Base-by-base conservation (phyloP, 352 stramenopile species). In the Globisporangium lucens region DNA sequence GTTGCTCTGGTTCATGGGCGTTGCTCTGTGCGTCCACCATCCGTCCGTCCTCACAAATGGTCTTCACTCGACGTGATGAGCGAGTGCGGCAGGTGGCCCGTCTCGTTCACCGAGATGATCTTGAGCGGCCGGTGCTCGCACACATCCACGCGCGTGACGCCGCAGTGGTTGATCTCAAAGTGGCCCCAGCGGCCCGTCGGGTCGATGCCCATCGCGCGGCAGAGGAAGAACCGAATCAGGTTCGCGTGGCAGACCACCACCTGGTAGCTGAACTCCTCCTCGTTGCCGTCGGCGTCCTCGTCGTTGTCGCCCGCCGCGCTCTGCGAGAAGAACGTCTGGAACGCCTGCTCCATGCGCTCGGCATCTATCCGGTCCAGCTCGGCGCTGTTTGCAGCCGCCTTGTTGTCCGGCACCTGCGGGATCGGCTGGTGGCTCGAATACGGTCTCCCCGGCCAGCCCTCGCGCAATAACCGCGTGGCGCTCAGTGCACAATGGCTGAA, bases 141-240 rank as follows among this genome's bases (percentile, higher is more conserved):
- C 15, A 93, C 71, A 49, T 93, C 85, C 55, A 95, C 86, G 33
- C 85, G 83, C 29, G 87, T 91, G 70, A 95, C 76, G 66, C 85
- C 73, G 67, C 87, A 95, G 65, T 95, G 85, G 61, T 95, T 93
- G 71, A 95, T 93, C 72, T 93, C 87, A 56, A 95, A 90, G 65
- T 91, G 82, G 35, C 85, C 85, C 87, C 87, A 95, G 9, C 80
- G 81, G 15, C 79, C 83, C 12, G 71, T 61, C 15, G 87, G 72
- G 24, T 78, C 72, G 17, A 93, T 77, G 13, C 83, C 79, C 56
- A 95, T 73, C 9, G 85, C 83, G 57, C 83, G 83, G 63, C 87
- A 95, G 33, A 95, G 68, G 51, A 95, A 91, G 66, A 85, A 95
- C 56, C 87, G 77, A 63, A 95, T 95, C 36, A 95, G 51, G 67